Evolutionary conservation across 345 rosid species (phyloP).

Genomic region (Eucalyptus virginea): DNA sequence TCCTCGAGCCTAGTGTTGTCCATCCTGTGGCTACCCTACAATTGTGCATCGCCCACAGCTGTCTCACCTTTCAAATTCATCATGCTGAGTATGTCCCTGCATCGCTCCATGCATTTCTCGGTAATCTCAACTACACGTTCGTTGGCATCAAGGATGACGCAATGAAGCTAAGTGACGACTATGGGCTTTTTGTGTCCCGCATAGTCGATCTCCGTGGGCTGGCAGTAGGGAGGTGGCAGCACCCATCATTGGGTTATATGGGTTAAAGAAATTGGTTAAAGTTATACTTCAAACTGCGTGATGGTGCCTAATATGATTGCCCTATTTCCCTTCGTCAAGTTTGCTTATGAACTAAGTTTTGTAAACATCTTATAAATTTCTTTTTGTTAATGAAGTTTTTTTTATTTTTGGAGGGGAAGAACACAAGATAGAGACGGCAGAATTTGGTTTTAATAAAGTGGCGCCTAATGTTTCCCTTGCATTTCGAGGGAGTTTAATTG

Average conservation of each 20-base stretch:
- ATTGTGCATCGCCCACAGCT: not conserved
- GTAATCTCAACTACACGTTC: not conserved
- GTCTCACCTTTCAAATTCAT: conserved; percentile 2
- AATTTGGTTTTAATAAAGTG: no score
- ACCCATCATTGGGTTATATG: not conserved
- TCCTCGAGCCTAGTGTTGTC: no score
- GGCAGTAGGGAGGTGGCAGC: not conserved
- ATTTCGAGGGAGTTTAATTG: not conserved
- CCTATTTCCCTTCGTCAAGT: not conserved
- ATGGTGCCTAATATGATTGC: not conserved
- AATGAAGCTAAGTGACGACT: conserved; percentile 2
- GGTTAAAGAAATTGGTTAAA: not conserved
- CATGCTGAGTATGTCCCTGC: not conserved
- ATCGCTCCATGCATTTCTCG: not conserved
- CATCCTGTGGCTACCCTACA: no score
- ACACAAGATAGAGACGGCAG: no score
- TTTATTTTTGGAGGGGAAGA: not conserved
- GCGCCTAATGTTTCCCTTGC: not conserved
- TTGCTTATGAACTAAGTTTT: not conserved
- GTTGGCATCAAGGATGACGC: conserved; percentile 8
- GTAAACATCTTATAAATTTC: not conserved
- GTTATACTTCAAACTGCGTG: not conserved
- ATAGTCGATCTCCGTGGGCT: conserved; percentile 6
- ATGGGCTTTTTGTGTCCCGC: not conserved
- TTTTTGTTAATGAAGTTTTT: not conserved